Conservation (phyloP, 345 rosid genomes). For the Hibiscus mutabilis region DNA sequence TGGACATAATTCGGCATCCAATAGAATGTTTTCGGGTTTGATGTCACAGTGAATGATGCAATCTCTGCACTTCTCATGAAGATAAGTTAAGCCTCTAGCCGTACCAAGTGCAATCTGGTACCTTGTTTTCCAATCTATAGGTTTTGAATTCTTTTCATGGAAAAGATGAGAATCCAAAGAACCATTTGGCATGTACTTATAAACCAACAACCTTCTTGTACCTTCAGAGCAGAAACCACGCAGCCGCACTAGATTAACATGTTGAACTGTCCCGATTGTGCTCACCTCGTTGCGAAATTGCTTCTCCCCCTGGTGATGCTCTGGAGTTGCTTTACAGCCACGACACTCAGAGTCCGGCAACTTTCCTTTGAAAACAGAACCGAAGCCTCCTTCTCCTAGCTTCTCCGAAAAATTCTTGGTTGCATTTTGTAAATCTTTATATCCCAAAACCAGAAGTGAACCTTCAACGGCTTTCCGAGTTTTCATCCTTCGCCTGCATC, state of each 20-base stretch:
- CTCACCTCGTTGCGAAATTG: slow-evolving; percentile 71
- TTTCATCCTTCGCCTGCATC: too few species aligned
- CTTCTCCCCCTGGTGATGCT: slow-evolving; percentile 76
- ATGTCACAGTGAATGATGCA: slow-evolving; percentile 86
- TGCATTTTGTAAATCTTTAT: slow-evolving; percentile 54
- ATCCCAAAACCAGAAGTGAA: slow-evolving; percentile 59
- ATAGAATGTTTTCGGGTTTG: slow-evolving; percentile 74
- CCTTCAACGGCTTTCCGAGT: slow-evolving; percentile 30
- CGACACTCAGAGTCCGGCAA: slow-evolving; percentile 48
- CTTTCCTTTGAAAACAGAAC: slow-evolving; percentile 71
- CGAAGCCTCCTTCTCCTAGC: slow-evolving; percentile 77
- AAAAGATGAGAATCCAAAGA: slow-evolving; percentile 62
- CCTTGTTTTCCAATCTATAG: slow-evolving; percentile 52
- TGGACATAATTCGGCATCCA: slow-evolving; percentile 53
- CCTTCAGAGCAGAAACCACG: slow-evolving; percentile 84
- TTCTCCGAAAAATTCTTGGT: slow-evolving; percentile 70
- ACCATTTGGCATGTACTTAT: slow-evolving; percentile 64
- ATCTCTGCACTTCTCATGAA: slow-evolving; percentile 76
- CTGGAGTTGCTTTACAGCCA: slow-evolving; percentile 78
- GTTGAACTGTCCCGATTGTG: slow-evolving; percentile 73
- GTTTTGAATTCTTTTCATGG: slow-evolving; percentile 19
- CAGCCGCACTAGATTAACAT: slow-evolving; percentile 67
- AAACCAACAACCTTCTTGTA: slow-evolving; percentile 41
- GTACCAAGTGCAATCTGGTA: slow-evolving; percentile 63
- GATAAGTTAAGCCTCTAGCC: slow-evolving; percentile 69